Conservation (phyloP, 176 grass and related monocot species). For the Microstegium vimineum region DNA sequence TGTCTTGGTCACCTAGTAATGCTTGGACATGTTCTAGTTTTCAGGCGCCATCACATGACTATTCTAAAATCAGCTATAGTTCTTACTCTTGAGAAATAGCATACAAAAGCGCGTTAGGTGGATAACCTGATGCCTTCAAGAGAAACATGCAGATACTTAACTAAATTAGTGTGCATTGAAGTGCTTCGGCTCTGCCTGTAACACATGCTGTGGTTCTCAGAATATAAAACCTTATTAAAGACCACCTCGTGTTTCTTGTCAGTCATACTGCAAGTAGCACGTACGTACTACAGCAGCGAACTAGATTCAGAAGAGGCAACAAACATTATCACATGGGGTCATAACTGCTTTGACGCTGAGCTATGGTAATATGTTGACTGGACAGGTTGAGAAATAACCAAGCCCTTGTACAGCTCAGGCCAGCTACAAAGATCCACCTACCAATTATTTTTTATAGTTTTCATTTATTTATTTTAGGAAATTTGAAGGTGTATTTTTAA, state of each 20-base stretch:
- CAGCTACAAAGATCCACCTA: slow-evolving; percentile 9
- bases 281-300: not conserved
- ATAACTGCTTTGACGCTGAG: slow-evolving; percentile 18
- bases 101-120: slow-evolving; percentile 11
- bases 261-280: not conserved
- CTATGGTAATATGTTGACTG: slow-evolving; percentile 20
- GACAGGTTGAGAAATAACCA: slow-evolving; percentile 18
- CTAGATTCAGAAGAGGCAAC: slow-evolving; percentile 23
- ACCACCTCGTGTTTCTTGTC: slow-evolving; percentile 17
- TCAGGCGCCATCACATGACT: not conserved
- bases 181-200: slow-evolving; percentile 10
- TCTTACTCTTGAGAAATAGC: not conserved
- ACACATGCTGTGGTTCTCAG: slow-evolving; percentile 34
- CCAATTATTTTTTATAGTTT: not conserved
- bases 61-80: slow-evolving; percentile 7
- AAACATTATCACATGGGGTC: slow-evolving; percentile 37
- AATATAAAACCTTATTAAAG: slow-evolving; percentile 11
- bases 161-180: slow-evolving; percentile 22
- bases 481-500: not conserved
- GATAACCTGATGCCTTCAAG: slow-evolving; percentile 27
- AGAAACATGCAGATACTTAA: slow-evolving; percentile 18
- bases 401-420: not conserved
- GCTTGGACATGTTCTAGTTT: slow-evolving; percentile 12
- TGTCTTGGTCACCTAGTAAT: not conserved
- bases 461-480: not conserved